These are phyloP conservation scores for Amanita inopinata DNA, from an alignment of 768 basidiomycete species.

Conservation along the genomic window DNA sequence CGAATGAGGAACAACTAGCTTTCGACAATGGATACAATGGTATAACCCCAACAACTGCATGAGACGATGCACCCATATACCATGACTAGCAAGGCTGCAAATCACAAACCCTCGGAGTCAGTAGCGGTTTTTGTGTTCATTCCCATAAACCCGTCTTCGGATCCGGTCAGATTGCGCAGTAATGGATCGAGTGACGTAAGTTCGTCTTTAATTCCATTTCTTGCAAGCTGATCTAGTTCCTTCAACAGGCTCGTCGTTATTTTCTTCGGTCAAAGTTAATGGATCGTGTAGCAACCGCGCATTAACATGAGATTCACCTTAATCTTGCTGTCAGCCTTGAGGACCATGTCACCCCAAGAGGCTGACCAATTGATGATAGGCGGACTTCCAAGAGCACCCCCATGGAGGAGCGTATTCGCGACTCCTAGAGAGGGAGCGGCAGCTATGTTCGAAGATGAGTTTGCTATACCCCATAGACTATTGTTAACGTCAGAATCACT, in stretches of 20 bases:
- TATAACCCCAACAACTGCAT: no score
- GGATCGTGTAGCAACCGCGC: not conserved
- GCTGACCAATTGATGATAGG: slow-evolving; percentile 51
- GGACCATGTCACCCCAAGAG: slow-evolving; percentile 57
- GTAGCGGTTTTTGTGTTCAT: slow-evolving; percentile 20
- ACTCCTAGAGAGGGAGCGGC: slow-evolving; percentile 13
- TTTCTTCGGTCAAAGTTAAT: slow-evolving; percentile 48
- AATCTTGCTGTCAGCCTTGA: slow-evolving; percentile 77
- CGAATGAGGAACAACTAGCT: no score
- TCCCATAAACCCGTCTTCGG: slow-evolving; percentile 21
- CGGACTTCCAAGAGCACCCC: slow-evolving; percentile 27
- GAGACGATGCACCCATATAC: no score
- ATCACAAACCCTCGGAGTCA: slow-evolving; percentile 24
- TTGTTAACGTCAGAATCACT: slow-evolving; percentile 28
- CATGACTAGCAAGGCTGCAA: not conserved
- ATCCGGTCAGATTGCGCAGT: slow-evolving; percentile 43
- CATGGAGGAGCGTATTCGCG: slow-evolving; percentile 19
- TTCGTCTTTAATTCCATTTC: slow-evolving; percentile 76
- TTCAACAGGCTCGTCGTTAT: slow-evolving; percentile 70
- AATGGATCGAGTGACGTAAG: slow-evolving; percentile 74
- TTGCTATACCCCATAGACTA: slow-evolving; percentile 69
- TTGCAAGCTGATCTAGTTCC: slow-evolving; percentile 76
- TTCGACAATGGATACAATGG: no score
- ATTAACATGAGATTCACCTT: slow-evolving; percentile 43
- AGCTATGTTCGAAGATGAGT: slow-evolving; percentile 25